Evolutionary conservation across 129 eudicot species (phyloP), one percentile per base, ranked within the genome.

Genomic region (Apium graveolens): DNA sequence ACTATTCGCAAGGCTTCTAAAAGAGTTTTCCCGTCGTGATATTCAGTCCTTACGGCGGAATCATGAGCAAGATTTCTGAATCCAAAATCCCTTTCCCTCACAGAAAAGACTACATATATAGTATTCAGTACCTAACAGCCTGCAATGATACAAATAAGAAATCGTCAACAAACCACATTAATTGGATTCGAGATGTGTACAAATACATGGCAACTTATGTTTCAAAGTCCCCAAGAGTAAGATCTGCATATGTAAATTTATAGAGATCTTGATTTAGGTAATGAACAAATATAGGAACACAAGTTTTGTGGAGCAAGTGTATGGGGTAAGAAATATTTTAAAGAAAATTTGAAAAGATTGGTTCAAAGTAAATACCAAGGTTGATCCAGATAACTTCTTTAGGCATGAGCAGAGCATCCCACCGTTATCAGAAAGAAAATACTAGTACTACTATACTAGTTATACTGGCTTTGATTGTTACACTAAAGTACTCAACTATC

Each of bases 371-470:
- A 78, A 78, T 69, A 78, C 34, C 11, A 46, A 45, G 66, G 81
- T 78, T 11, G 81, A 69, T 68, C 81, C 81, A 34, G 66, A 46
- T 68, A 78, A 78, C 46, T 78, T 78, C 65, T 78, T 78, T 20
- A 44, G 65, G 45, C 81, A 78, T 68, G 81, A 78, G 70, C 81
- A 78, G 76, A 78, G 81, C 63, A 78, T 78, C 76, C 81, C 81
- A 45, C 32, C 48, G 29, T 57, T 78, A 10, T 32, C 76, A 27
- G 27, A 27, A 45, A 27, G 20, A 27, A 76, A 14, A 38, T 29
- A 51, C 9, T n/a, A n/a, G n/a, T n/a, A n/a, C n/a, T n/a, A n/a
- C n/a, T n/a, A n/a, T n/a, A n/a, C n/a, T 16, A 57, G 53, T 1
- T 21, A 17, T 51, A 1, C 26, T 51, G 27, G 42, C 46, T 34